Evolutionary conservation across 1,284 basidiomycete genomes (phyloP).

Genomic region (Pyrrhoderma lamaoense): DNA sequence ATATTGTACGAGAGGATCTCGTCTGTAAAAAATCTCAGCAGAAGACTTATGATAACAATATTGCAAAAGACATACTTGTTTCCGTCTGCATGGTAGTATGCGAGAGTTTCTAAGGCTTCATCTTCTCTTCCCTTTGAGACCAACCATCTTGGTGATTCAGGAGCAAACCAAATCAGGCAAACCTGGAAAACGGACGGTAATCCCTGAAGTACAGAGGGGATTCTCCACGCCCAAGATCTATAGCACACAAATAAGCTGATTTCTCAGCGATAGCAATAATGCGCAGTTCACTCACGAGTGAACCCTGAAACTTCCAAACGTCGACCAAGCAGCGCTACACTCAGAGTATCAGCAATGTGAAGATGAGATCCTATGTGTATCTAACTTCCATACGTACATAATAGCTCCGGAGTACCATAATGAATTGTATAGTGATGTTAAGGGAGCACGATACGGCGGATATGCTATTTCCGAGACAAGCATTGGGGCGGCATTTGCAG

Average conservation of each 20-base stretch:
- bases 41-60: slow-evolving; percentile 23
- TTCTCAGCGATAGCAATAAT: neutral
- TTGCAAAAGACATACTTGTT: slow-evolving; percentile 38
- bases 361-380: slow-evolving; percentile 3
- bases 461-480: slow-evolving; percentile 51
- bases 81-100: slow-evolving; percentile 49
- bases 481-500: slow-evolving; percentile 41
- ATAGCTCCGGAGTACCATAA: slow-evolving; percentile 35
- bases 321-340: slow-evolving; percentile 48
- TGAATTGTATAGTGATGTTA: slow-evolving; percentile 50
- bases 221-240: slow-evolving; percentile 53
- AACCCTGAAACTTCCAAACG: slow-evolving; percentile 51
- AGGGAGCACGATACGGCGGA: slow-evolving; percentile 44
- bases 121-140: slow-evolving; percentile 43
- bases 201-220: slow-evolving; percentile 56
- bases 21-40: slow-evolving; percentile 23
- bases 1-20: slow-evolving; percentile 52
- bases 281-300: slow-evolving; percentile 20
- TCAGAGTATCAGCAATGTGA: neutral
- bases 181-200: slow-evolving; percentile 51
- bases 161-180: slow-evolving; percentile 45
- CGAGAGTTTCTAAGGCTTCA: slow-evolving; percentile 41
- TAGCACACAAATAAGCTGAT: slow-evolving; percentile 45
- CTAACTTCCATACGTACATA: slow-evolving; percentile 27
- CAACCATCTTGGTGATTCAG: slow-evolving; percentile 57